phyloP scores from a whole-genome alignment of 163 green algal genomes.

The Chlamydomonas reinhardtii region DNA sequence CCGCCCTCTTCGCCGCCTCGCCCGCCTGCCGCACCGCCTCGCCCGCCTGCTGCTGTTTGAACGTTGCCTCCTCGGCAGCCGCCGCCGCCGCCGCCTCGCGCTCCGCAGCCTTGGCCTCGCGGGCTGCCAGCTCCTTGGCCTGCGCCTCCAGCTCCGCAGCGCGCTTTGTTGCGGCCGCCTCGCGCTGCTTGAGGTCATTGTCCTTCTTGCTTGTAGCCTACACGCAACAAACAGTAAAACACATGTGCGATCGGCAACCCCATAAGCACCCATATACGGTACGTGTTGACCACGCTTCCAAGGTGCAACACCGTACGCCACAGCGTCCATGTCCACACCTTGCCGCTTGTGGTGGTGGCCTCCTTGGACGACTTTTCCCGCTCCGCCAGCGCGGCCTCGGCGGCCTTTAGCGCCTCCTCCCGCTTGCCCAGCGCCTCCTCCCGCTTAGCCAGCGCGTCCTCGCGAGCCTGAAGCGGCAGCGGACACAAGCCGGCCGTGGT shows the following conservation, averaged over 20 bases:
- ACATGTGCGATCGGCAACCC: no score
- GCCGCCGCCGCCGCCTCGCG: neutral
- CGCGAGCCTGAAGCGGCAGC: neutral
- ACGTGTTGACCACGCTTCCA: no score
- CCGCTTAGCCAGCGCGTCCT: conserved; percentile 6
- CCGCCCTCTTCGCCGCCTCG: neutral
- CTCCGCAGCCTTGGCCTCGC: neutral
- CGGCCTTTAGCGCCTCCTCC: neutral
- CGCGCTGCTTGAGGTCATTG: neutral
- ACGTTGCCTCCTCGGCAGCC: neutral
- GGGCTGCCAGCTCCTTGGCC: neutral
- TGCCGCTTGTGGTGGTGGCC: neutral
- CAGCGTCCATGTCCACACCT: neutral
- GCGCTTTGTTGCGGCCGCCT: neutral
- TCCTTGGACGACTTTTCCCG: conserved; percentile 10
- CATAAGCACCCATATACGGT: no score
- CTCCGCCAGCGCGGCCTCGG: neutral
- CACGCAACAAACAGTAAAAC: no score
- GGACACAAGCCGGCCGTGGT: neutral
- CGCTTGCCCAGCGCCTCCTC: neutral
- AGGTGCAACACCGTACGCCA: neutral
- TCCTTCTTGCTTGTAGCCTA: neutral
- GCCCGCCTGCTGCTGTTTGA: neutral
- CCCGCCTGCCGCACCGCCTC: neutral
- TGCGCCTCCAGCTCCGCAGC: conserved; percentile 9